These are phyloP conservation scores for Diaporthe citrichinensis DNA, from an alignment of 2,329 filamentous ascomycete species.

Conservation along the genomic window DNA sequence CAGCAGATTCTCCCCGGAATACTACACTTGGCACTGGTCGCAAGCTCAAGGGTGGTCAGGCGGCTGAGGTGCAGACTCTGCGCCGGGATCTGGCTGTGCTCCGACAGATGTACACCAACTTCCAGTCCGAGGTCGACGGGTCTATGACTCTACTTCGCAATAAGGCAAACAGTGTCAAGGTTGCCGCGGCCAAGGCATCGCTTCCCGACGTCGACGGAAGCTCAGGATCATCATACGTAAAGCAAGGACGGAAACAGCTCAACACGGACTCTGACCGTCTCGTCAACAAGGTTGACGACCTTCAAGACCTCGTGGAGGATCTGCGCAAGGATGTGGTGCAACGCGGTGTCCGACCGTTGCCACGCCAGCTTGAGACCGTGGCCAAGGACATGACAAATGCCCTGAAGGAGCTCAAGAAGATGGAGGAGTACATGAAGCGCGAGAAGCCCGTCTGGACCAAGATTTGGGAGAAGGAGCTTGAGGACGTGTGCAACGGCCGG, in stretches of 20 bases:
- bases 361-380: slow-evolving; percentile 89
- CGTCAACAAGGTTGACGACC: slow-evolving; percentile 91
- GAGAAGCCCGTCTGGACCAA: slow-evolving; percentile 99
- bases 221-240: slow-evolving; percentile 88
- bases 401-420: slow-evolving; percentile 89
- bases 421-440: slow-evolving; percentile 90
- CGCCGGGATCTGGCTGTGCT: slow-evolving; percentile 91
- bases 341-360: slow-evolving; percentile 90
- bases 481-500: slow-evolving; percentile 94
- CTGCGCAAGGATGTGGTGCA: slow-evolving; percentile 96
- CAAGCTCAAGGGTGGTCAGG: slow-evolving; percentile 71
- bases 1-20: slow-evolving; percentile 63
- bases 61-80: slow-evolving; percentile 84
- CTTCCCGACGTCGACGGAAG: slow-evolving; percentile 82
- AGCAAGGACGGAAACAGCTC: slow-evolving; percentile 87
- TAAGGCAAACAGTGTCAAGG: slow-evolving; percentile 87
- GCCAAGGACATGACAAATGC: slow-evolving; percentile 88
- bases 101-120: slow-evolving; percentile 92
- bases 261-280: slow-evolving; percentile 90
- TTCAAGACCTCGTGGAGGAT: slow-evolving; percentile 98
- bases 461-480: slow-evolving; percentile 98
- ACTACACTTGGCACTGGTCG: slow-evolving; percentile 49
- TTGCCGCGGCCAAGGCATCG: slow-evolving; percentile 77
- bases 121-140: slow-evolving; percentile 87
- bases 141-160: slow-evolving; percentile 87